Evolutionary conservation across 2,329 filamentous ascomycete genomes (phyloP), one percentile per base, ranked within the genome.

Genomic region (Phialocephala sp.): DNA sequence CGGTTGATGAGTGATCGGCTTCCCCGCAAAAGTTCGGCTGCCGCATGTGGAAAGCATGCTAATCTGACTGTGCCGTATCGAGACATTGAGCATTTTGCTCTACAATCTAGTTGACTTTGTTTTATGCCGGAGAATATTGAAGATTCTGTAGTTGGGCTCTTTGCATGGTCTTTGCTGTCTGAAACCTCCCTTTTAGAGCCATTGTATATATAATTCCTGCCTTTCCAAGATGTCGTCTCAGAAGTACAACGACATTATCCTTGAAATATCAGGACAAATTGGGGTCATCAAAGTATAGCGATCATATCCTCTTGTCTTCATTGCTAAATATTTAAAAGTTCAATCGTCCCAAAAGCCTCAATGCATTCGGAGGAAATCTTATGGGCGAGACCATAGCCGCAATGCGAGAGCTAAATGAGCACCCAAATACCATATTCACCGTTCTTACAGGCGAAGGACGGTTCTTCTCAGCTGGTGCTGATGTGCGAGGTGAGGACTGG

Each of bases 391-490:
- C 76, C 8, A 78, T 83, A 27, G 75, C 73, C 4, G 81, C 80
- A 0, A 72, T 84, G 1, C 74, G 81, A 64, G 76, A 79, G 41
- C 75, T 84, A 4, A 78, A 84, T 68, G 76, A 80, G 39, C 77
- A 84, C 67, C 81, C 82, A 2, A 77, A 80, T 45, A 84, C 82
- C 5, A 72, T 83, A 15, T 83, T 84, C 70, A 84, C 82, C 1
- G 82, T 84, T 1, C 67, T 84, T 12, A 84, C 82, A 0, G 82
- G 82, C 20, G 81, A 82, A 68, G 82, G 82, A 1, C 75, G 81
- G 12, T 84, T 83, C 72, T 84, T 84, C 70, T 81, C 79, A 22
- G 80, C 81, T 0, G 82, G 82, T 20, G 82, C 82, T 20, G 82
- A 84, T 75, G 79, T 84, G 1, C 79, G 76, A 70, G 77, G 79